phyloP scores from a whole-genome alignment of 2,329 filamentous ascomycete species.

The Parafenestella ontariensis region DNA sequence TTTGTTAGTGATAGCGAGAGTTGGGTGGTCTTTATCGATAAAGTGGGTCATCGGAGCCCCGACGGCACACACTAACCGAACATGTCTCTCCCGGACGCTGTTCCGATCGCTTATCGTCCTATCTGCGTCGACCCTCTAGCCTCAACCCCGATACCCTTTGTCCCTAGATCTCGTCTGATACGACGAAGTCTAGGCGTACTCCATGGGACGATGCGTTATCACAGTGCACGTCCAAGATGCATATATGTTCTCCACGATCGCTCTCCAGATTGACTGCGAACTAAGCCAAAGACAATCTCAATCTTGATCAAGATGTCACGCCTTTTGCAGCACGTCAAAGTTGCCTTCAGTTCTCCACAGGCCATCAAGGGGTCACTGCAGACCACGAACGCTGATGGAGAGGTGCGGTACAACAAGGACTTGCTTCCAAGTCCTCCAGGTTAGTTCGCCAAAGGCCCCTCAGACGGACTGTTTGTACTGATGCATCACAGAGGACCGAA shows the following conservation, averaged over 20 bases:
- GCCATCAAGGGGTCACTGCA: constrained; percentile 11
- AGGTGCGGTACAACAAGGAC: constrained; percentile 24
- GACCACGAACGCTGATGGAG: constrained; percentile 9
- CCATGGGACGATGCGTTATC: constrained; percentile 3
- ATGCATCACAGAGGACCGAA: constrained; percentile 15
- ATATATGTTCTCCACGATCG: constrained; percentile 1
- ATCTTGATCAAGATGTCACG: constrained; percentile 18
- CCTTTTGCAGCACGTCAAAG: constrained; percentile 22
- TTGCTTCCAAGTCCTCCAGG: constrained; percentile 28
- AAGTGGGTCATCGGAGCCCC: constrained; percentile 1
- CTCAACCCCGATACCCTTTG: not conserved
- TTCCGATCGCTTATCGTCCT: not conserved
- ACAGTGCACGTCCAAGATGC: not conserved
- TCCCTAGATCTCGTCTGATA: not conserved
- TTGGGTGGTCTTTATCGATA: not conserved
- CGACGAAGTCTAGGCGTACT: not conserved
- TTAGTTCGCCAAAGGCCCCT: not conserved
- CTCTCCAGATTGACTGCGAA: constrained; percentile 26
- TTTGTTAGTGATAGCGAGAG: not conserved
- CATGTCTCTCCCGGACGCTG: not conserved
- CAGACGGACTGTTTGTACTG: not conserved
- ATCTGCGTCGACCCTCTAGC: not conserved
- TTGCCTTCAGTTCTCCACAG: constrained; percentile 40
- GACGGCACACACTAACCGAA: not conserved
- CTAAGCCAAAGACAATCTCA: constrained; percentile 11